Conservation (phyloP, 2,329 filamentous ascomycete species). For the Dryadomyces quercus-mongolicae region DNA sequence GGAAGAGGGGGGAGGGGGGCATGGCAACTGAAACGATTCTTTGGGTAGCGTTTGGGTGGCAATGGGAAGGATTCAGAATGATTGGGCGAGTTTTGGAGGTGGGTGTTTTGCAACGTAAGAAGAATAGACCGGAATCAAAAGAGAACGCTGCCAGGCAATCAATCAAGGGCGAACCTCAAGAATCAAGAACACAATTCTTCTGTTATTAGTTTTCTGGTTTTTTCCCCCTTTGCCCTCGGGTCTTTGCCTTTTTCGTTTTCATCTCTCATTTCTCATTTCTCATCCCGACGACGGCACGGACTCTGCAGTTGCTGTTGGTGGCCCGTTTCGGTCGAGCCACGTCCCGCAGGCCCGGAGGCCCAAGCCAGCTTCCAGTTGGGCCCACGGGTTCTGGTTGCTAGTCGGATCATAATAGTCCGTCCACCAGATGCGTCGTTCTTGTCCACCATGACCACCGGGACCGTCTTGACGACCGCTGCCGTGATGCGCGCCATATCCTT, state of each 20-base stretch:
- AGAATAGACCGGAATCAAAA: background rate
- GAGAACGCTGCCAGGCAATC: no score
- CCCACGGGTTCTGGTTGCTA: conserved; percentile 66
- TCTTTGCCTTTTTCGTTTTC: no score
- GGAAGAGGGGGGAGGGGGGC: background rate
- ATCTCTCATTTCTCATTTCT: background rate
- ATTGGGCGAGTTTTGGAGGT: background rate
- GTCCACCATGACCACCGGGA: conserved; percentile 10
- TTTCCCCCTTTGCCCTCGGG: no score
- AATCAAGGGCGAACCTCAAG: no score
- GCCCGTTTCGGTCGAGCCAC: conserved; percentile 25
- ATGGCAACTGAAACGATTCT: background rate
- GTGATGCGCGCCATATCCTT: background rate
- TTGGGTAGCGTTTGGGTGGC: background rate
- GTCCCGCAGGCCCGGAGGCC: conserved; percentile 30
- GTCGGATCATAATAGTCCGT: conserved; percentile 55
- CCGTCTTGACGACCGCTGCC: conserved; percentile 7
- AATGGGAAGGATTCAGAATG: background rate
- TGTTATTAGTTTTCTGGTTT: no score
- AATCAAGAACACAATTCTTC: no score
- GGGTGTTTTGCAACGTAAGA: background rate
- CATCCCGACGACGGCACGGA: background rate
- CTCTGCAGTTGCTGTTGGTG: background rate
- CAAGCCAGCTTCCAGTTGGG: conserved; percentile 34
- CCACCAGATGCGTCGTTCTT: conserved; percentile 38